Evolutionary conservation across 2,329 filamentous ascomycete genomes (phyloP).

Genomic region (Pseudogymnoascus sp.): DNA sequence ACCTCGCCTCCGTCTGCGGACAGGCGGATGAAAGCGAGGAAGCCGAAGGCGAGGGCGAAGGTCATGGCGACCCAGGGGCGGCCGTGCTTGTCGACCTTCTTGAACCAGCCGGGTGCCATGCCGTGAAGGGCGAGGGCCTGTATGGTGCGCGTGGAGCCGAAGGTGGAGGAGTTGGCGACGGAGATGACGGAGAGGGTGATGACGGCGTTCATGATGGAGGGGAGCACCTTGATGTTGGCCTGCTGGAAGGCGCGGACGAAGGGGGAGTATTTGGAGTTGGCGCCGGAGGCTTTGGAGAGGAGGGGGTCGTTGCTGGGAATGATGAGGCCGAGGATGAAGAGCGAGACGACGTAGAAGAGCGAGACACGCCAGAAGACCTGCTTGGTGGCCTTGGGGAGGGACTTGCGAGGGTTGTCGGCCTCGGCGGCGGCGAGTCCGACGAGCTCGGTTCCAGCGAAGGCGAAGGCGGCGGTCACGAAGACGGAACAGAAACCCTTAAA

Average conservation of each 20-base stretch:
- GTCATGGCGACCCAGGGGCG: conserved; percentile 49
- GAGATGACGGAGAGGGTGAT: conserved; percentile 43
- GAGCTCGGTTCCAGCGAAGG: conserved; percentile 54
- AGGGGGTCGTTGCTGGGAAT: conserved; percentile 28
- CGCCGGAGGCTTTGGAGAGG: conserved; percentile 23
- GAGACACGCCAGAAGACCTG: conserved; percentile 41
- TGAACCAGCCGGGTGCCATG: conserved; percentile 46
- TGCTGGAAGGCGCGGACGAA: conserved; percentile 45
- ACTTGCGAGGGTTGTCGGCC: conserved; percentile 45
- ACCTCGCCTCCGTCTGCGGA: conserved; percentile 35
- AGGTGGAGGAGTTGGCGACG: conserved; percentile 45
- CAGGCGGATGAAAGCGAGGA: conserved; percentile 49
- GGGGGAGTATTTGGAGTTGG: conserved; percentile 31
- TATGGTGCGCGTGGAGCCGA: conserved; percentile 43
- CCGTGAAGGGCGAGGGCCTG: conserved; percentile 41
- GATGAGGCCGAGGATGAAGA: conserved; percentile 37
- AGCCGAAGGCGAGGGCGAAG: conserved; percentile 45
- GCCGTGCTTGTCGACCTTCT: conserved; percentile 53
- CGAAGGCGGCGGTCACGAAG: conserved; percentile 55
- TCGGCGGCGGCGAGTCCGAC: conserved; percentile 53
- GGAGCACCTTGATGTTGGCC: conserved; percentile 41
- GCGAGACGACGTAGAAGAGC: conserved; percentile 37
- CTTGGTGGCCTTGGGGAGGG: conserved; percentile 35
- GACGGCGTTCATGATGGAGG: conserved; percentile 46
- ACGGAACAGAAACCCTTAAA: conserved; percentile 58